Evolutionary conservation across 768 basidiomycete genomes (phyloP).

Genomic region (Leccinum pellstonianum): DNA sequence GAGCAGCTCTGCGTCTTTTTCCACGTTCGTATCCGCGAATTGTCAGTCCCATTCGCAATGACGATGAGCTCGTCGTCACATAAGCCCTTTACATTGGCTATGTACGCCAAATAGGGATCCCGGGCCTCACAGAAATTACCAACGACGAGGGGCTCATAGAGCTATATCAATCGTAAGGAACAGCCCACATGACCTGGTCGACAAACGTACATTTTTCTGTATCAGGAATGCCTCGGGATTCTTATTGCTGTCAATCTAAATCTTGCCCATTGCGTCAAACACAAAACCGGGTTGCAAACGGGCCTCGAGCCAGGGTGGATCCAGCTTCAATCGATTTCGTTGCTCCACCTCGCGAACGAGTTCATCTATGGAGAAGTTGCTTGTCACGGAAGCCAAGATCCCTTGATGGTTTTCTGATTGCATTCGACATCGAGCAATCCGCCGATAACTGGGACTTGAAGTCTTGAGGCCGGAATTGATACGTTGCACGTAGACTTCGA

Average conservation of each 20-base stretch:
- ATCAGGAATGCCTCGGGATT: conserved; percentile 98
- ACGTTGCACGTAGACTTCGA: conserved; percentile 98
- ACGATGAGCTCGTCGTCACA: conserved; percentile 96
- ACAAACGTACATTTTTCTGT: conserved; percentile 85
- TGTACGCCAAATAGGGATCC: conserved; percentile 97
- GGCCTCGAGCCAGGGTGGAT: conserved; percentile 95
- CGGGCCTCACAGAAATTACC: conserved; percentile 99
- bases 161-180: conserved; percentile 40
- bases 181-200: neutral
- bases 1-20: conserved; percentile 25
- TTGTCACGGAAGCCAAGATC: conserved; percentile 88
- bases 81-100: conserved; percentile 98
- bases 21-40: neutral
- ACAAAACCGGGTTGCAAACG: conserved; percentile 88
- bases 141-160: conserved; percentile 95
- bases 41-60: conserved; percentile 84
- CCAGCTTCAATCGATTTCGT: conserved; percentile 93
- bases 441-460: conserved; percentile 85
- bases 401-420: conserved; percentile 94
- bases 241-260: conserved; percentile 97
- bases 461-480: conserved; percentile 92
- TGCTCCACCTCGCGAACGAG: conserved; percentile 98
- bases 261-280: conserved; percentile 98
- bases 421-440: conserved; percentile 97
- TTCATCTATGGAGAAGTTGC: conserved; percentile 97